Evolutionary conservation across 768 basidiomycete species (phyloP), one percentile per base, ranked within the genome.

Genomic region (Dentipellis sp.): DNA sequence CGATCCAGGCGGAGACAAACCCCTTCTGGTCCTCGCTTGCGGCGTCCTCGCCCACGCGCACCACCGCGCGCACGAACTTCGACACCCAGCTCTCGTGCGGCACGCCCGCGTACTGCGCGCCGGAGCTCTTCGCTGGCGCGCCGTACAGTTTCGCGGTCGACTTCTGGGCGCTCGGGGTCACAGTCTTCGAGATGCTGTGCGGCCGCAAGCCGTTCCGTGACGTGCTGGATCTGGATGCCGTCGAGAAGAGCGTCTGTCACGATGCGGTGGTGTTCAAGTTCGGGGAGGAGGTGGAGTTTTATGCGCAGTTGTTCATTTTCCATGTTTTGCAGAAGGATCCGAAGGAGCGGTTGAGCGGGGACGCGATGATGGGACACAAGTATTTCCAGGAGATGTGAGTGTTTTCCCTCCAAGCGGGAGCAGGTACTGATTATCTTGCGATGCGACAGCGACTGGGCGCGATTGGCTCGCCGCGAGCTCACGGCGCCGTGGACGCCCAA

Each of bases 131-230:
- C 29, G 52, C 40, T 2, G 48, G 37, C 34, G 45, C 29, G 42
- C n/a, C 42, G 42, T 45, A 45, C 42, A 45, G 42, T 14, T 40
- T 59, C 39, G 59, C 50, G 36, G 94, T 97, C 65, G 97, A 99
- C 66, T 80, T 99, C 37, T 99, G 97, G 97, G 94, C 95, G 1
- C 79, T 99, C 4, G 95, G 97, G 21, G 88, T 97, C 37, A 97
- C 95, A 1, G 74, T 97, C 4, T 97, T 91, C 71, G 94, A 93
- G 67, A 79, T 98, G 55, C 78, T 97, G 2, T 59, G 63, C 21
- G 39, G 53, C 2, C 53, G 53, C 39, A 53, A 17, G 53, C 53
- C 53, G 16, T 53, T 53, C 53, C 16, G 29, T 9, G 39, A 53
- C 40, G n/a, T 40, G 42, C 12, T 42, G 9, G 53, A 53, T 23